These are phyloP conservation scores for Leptodermis oblonga DNA, from an alignment of 257 asterid species.

Conservation along the genomic window DNA sequence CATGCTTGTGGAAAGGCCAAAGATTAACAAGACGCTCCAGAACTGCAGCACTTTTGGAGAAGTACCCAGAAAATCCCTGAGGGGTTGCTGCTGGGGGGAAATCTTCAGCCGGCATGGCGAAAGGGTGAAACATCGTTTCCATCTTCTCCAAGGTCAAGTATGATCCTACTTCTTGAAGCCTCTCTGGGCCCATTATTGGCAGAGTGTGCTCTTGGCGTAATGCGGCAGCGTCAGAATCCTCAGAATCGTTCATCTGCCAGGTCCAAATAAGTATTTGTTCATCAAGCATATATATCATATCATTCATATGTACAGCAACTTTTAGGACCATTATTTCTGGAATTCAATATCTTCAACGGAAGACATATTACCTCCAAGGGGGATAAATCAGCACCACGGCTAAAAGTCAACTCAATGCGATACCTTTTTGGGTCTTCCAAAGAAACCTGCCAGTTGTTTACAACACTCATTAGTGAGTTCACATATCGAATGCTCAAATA, in stretches of 20 bases:
- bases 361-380: constrained; percentile 64
- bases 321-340: background rate
- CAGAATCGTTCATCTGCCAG: constrained; percentile 60
- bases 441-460: constrained; percentile 50
- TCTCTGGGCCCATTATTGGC: constrained; percentile 91
- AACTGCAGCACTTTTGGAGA: constrained; percentile 83
- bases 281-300: background rate
- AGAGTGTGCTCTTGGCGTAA: constrained; percentile 82
- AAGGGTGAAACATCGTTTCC: constrained; percentile 76
- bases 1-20: constrained; percentile 84
- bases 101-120: constrained; percentile 95
- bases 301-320: background rate
- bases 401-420: constrained; percentile 78
- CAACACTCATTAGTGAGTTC: constrained; percentile 11
- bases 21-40: constrained; percentile 83
- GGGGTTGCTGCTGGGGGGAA: constrained; percentile 85
- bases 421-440: constrained; percentile 86
- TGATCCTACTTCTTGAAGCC: constrained; percentile 80
- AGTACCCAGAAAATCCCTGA: constrained; percentile 86
- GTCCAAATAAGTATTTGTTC: background rate
- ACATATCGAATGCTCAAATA: background rate
- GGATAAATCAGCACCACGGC: constrained; percentile 91
- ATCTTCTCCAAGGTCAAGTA: constrained; percentile 65
- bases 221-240: constrained; percentile 58
- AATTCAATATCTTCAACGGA: constrained; percentile 1